Base-by-base conservation (phyloP, 805 yeast genomes). In the Candida yuanshanica region DNA sequence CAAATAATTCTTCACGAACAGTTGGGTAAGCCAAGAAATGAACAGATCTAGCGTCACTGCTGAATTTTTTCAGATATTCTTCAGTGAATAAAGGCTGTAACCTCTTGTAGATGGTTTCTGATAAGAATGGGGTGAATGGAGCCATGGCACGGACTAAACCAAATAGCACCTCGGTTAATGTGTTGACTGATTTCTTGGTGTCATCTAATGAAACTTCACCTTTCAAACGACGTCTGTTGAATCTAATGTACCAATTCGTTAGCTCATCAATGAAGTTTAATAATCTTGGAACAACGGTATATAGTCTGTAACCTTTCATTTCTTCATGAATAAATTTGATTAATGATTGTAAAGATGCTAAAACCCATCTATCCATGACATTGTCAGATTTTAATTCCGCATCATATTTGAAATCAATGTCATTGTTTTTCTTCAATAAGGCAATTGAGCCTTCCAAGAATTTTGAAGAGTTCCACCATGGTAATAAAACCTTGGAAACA, bases 381-480 rank as follows among this genome's bases (percentile, higher is more conserved):
- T 93, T 93, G 35, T 74, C 80, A 39, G 95, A 82, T 43, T 64
- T 66, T 45, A 81, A 65, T 4, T 64, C 46, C 22, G 83, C 75
- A 56, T 90, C 83, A 65, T 80, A 90, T 53, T 74, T 70, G 71
- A 85, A 93, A 38, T 79, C 87, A 47, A 75, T 60, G 41, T 75
- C 75, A 37, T 82, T 75, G 41, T 79, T 77, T 70, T 91, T 93
- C 68, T 83, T 79, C 61, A 85, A 75, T 41, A 93, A 68, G 20
- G 87, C 85, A 51, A 90, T 84, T 57, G 95, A 95, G 52, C 93
- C 97, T 59, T 90, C 95, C 72, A 90, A 83, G 72, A 93, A 93
- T 66, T 91, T 93, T 76, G 73, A 91, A 23, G 97, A 86, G 72
- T 93, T 93, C 89, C 91, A 93, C 99, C 98, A 95, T 56, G 99